Evolutionary conservation across 1,284 basidiomycete species (phyloP).

Genomic region (Grifola frondosa): DNA sequence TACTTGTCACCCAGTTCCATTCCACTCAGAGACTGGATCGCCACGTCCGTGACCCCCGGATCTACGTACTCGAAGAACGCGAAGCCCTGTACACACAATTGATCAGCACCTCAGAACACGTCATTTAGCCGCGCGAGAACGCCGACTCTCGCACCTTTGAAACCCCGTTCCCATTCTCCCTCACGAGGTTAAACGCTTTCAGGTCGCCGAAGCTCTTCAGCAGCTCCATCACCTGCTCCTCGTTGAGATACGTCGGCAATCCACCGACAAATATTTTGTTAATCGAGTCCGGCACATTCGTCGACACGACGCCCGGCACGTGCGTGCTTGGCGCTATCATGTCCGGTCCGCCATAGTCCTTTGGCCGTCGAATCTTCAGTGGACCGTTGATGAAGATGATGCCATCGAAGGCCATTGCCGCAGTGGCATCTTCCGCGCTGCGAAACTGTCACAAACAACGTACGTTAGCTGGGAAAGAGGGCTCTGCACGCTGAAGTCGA

Average conservation of each 20-base stretch:
- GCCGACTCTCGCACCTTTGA: conserved; percentile 89
- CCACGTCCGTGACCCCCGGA: conserved; percentile 85
- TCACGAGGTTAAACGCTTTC: conserved; percentile 96
- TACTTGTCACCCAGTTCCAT: conserved; percentile 98
- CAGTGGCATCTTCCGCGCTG: conserved; percentile 92
- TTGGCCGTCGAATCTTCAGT: conserved; percentile 94
- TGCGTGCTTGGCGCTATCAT: conserved; percentile 67
- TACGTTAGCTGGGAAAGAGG: conserved; percentile 11
- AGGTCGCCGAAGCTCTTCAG: conserved; percentile 97
- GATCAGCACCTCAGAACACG: neutral
- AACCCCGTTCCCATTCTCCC: conserved; percentile 84
- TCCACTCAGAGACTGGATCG: conserved; percentile 93
- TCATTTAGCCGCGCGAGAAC: no score
- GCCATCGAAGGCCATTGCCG: conserved; percentile 96
- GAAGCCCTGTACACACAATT: conserved; percentile 72
- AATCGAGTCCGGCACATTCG: conserved; percentile 93
- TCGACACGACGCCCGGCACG: conserved; percentile 93
- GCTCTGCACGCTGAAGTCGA: conserved; percentile 4
- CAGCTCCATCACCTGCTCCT: conserved; percentile 97
- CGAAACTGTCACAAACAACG: conserved; percentile 72
- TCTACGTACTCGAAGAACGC: conserved; percentile 99
- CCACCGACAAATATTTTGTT: conserved; percentile 99
- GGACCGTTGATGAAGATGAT: conserved; percentile 92
- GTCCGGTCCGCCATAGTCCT: conserved; percentile 87
- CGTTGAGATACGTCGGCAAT: conserved; percentile 90